Evolutionary conservation across 78 protist genomes (phyloP).

Genomic region (Chrysochromulina tobinii): DNA sequence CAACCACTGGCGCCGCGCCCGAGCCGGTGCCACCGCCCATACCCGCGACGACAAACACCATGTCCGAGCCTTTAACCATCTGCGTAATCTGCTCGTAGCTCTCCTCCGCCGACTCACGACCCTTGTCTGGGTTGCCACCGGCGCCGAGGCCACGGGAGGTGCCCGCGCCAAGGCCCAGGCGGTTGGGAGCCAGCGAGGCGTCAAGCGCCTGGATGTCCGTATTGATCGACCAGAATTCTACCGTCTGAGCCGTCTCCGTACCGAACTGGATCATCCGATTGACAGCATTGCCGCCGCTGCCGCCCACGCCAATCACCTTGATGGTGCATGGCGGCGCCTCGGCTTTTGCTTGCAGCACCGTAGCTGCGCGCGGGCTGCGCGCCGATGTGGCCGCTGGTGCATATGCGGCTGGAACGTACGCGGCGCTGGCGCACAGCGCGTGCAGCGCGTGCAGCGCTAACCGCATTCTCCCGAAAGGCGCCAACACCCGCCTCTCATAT

Average conservation of each 20-base stretch:
- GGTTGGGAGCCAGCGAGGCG: constrained; percentile 44
- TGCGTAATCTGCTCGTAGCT: constrained; percentile 36
- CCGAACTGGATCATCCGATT: constrained; percentile 64
- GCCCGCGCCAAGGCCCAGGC: constrained; percentile 66
- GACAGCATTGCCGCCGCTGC: constrained; percentile 83
- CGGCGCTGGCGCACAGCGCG: no score
- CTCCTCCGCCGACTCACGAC: constrained; percentile 68
- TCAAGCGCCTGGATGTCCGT: constrained; percentile 80
- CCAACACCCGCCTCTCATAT: no score
- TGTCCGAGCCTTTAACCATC: constrained; percentile 62
- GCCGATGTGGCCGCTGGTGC: no score
- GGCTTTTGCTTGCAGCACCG: no score
- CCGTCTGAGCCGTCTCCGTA: constrained; percentile 32
- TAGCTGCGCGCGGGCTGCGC: no score
- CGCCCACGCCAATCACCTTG: constrained; percentile 54
- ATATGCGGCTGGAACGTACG: no score
- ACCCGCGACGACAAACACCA: constrained; percentile 85
- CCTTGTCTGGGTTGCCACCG: constrained; percentile 75
- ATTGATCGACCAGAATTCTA: constrained; percentile 72
- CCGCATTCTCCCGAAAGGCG: no score
- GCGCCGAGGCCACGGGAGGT: constrained; percentile 74
- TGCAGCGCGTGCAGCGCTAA: no score
- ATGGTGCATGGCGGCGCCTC: not conserved
- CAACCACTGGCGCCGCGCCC: constrained; percentile 82
- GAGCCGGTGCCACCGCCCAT: constrained; percentile 92